Base-by-base conservation (phyloP, 495 filamentous ascomycete species). In the Tuber magnatum region DNA sequence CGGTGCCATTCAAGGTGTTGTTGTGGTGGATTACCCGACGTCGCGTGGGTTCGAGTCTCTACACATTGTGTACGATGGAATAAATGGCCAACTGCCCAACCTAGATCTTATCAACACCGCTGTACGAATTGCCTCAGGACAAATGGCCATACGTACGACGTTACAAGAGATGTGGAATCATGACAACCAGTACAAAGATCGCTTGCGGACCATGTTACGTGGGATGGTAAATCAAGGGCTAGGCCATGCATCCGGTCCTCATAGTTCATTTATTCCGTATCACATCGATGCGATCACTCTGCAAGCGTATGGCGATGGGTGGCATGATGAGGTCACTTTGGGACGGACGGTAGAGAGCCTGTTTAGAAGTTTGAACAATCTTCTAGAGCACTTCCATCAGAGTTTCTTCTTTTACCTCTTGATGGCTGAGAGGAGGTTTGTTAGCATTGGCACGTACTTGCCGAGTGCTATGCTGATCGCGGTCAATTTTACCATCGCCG, bases 321-420 rank as follows among this genome's bases (percentile, higher is more conserved):
- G 93, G 91, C 93, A 98, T 81, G 95, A 99, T 82, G 95, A 98
- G 83, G 97, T 97, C 92, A 91, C 91, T 35, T 87, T 99, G 79
- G 95, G 96, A 14, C 87, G 94, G 46, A 91, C 93, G 0, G 87
- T 98, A 3, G 95, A 99, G 84, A 92, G 93, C 82, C 86, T 94
- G 14, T 96, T 94, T 81, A 87, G 95, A 74, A 96, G 92, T 80
- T 85, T 99, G 83, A 99, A 99, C 84, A 99, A 99, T 82, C 84
- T 99, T 72, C 87, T 99, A 24, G 95, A 99, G 84, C 94, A 98
- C 83, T 88, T 99, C 76, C 95, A 99, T 81, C 95, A 99, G 86
- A 97, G 93, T 82, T 99, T 98, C 87, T 99, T 99, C 87, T 98
- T 99, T 85, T 99, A 99, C 83, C 85, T 99, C 39, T 88, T 99